Base-by-base conservation (phyloP, 2,329 filamentous ascomycete genomes). In the Apiospora malaysiana region DNA sequence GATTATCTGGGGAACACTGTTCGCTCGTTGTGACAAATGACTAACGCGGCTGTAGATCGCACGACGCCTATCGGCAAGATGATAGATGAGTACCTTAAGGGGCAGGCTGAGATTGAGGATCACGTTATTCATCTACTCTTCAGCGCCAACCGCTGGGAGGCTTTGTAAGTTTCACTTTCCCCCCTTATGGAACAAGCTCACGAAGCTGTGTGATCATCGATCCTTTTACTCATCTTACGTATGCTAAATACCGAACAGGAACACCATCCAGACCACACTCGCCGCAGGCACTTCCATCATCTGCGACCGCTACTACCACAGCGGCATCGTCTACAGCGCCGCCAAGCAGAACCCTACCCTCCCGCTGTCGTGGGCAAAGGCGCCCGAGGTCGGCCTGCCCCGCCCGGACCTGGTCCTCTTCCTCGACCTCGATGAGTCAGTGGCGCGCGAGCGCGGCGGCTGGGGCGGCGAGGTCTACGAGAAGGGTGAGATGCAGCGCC, bases 291-390 rank as follows among this genome's bases (percentile, higher is more conserved):
- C 87, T 25, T 96, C 90, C 0, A 87, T 99, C 43, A 85, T 99
- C 49, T 91, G 95, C 75, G 96, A 99, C 81, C 91, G 96, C 66
- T 99, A 98, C 84, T 97, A 97, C 80, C 95, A 97, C 84, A 96
- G 93, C 25, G 96, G 96, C 69, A 93, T 95, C 71, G 94, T 98
- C 68, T 99, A 98, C 84, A 94, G 92, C 32, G 94, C 94, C 0
- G 95, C 96, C 4, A 98, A 98, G 79, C 86, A 89, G 63, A 94
- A 93, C 75, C 89, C 91, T 0, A 81, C 85, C 1, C 86, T 98
- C 16, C 84, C 88, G 0, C 85, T 98, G 0, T 82, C 87, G 0
- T 99, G 96, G 95, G 94, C 94, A 9, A 91, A 93, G 75, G 87
- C 90, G 21, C 94, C 95, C 0, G 96, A 98, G 77, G 87, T 93